Conservation (phyloP, 176 grass and related monocot genomes). For the Coix lacrymajobi region DNA sequence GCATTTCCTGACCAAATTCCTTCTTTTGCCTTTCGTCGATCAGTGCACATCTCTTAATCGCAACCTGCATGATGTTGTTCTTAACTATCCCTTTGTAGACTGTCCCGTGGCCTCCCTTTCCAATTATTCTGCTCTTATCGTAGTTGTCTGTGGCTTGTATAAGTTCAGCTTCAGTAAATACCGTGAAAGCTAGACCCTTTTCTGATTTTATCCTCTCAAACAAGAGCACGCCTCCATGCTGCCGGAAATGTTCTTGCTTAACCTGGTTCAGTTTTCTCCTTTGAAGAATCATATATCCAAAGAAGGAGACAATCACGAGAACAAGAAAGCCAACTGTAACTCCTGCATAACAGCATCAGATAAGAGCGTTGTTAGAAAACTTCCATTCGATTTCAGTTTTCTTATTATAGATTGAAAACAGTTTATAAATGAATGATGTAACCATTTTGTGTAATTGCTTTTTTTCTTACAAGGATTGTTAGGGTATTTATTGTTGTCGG, state of each 20-base stretch:
- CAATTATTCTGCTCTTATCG: constrained; percentile 32
- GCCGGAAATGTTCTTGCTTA: constrained; percentile 22
- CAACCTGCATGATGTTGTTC: not conserved
- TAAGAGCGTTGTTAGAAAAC: not conserved
- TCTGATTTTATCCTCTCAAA: constrained; percentile 31
- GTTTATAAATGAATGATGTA: no score
- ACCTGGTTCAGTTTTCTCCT: not conserved
- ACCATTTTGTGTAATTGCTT: no score
- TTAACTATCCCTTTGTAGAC: constrained; percentile 37
- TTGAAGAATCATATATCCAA: not conserved
- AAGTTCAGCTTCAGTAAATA: constrained; percentile 33
- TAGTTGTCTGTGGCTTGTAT: constrained; percentile 39
- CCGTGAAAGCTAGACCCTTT: constrained; percentile 24
- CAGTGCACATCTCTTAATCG: not conserved
- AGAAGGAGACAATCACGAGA: not conserved
- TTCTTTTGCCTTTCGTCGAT: not conserved
- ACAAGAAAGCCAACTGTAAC: not conserved
- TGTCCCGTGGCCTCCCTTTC: constrained; percentile 34
- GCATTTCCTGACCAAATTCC: not conserved
- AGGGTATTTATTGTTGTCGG: not conserved
- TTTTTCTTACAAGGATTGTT: not conserved
- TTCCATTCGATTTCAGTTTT: no score
- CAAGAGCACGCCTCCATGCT: constrained; percentile 25
- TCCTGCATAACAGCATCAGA: not conserved
- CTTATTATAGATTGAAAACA: no score